Evolutionary conservation across 2,329 filamentous ascomycete genomes (phyloP).

Genomic region (Ophiostoma sp.): DNA sequence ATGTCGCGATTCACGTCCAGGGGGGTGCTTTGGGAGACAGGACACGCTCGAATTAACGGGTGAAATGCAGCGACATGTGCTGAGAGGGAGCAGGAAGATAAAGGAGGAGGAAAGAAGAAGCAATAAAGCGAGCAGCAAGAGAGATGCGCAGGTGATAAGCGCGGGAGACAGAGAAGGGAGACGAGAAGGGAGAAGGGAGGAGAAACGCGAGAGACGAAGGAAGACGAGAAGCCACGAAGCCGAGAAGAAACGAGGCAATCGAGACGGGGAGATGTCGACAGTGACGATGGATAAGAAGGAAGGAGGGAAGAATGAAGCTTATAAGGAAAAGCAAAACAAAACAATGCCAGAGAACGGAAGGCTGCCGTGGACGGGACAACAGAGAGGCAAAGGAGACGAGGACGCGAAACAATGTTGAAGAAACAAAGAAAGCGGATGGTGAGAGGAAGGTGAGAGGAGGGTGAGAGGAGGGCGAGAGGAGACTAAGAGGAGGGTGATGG

Average conservation of each 20-base stretch:
- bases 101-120: neutral
- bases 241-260: neutral
- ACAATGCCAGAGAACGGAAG: conserved; percentile 3
- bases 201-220: neutral
- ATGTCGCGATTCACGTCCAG: neutral
- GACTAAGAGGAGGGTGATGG: conserved; percentile 4
- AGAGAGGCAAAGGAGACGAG: neutral
- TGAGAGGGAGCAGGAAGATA: neutral
- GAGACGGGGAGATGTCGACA: neutral
- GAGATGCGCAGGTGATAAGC: too few relatives aligned
- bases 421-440: neutral
- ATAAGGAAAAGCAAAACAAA: conserved; percentile 17
- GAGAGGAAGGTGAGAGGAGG: neutral
- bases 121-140: too few relatives aligned
- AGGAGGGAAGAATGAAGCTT: conserved; percentile 19
- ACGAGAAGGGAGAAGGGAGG: neutral
- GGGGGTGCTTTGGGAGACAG: neutral
- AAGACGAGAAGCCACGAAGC: neutral
- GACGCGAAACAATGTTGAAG: conserved; percentile 12
- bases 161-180: neutral
- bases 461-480: neutral
- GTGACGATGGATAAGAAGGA: neutral
- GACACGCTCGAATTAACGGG: neutral
- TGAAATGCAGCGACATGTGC: neutral
- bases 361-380: conserved; percentile 15